Base-by-base conservation (phyloP, 331 rosid species). In the Acacia pycnantha region DNA sequence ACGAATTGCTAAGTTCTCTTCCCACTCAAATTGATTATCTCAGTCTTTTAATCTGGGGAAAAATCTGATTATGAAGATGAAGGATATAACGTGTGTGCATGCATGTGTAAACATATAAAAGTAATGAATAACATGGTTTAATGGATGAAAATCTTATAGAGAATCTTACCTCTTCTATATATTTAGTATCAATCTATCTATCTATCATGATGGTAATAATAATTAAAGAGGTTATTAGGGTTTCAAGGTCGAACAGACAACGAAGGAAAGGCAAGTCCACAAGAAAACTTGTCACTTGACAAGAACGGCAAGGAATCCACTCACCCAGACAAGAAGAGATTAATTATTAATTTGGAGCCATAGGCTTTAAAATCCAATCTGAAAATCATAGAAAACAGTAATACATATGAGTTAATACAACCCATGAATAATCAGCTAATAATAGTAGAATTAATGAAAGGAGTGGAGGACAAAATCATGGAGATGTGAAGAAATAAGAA, bases 181-280 rank as follows among this genome's bases (percentile, higher is more conserved):
- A n/a, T 53, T 18, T 53, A 53, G 26, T 53, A 56, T 56, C 27
- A 21, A 24, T 11, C 66, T 61, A 5, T 56, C 27, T 54, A 24
- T 11, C 66, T 61, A 5, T 5, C 5, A 1, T 10, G 12, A 43
- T 43, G 46, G 12, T 8, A 8, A 43, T 10, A 3, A 22, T 58
- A 0, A 56, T 21, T n/a, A 56, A 56, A 56, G 14, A 58, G 16
- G 31, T 22, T 58, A 66, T 43, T 70, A 70, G 33, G 74, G n/a
- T 50, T 78, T 83, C 90, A 83, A 86, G 91, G 91, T 85, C 89
- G 91, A 88, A 88, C 91, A 85, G 91, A 88, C 89, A 85, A 88
- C 78, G 91, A 88, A 85, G 48, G 79, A 33, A 77, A 81, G 89
- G 44, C 41, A 64, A 50, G 40, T 41, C 76, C 11, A 80, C 86